phyloP scores from a whole-genome alignment of 768 basidiomycete genomes.

The Suillus sp. region DNA sequence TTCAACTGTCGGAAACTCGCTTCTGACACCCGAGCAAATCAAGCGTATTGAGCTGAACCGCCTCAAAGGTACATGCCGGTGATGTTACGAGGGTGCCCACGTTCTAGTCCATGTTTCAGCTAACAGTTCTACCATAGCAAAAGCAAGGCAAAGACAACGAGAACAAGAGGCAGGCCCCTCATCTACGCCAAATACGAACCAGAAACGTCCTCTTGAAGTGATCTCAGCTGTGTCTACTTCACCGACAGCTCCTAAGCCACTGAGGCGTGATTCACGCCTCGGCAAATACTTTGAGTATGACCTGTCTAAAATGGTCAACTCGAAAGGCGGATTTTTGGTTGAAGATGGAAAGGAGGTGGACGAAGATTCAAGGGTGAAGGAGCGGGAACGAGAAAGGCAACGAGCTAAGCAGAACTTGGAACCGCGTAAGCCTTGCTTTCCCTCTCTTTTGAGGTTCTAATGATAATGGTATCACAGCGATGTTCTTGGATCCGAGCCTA shows the following conservation, averaged over 20 bases:
- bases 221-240: slow-evolving; percentile 60
- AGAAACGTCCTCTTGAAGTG: slow-evolving; percentile 70
- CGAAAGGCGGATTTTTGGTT: slow-evolving; percentile 92
- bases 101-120: slow-evolving; percentile 10
- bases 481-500: slow-evolving; percentile 67
- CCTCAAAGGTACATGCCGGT: slow-evolving; percentile 56
- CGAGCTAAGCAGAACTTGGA: slow-evolving; percentile 74
- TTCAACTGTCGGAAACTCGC: slow-evolving; percentile 23
- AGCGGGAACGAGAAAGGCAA: slow-evolving; percentile 80
- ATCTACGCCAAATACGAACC: slow-evolving; percentile 59
- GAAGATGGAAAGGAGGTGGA: slow-evolving; percentile 85
- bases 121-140: slow-evolving; percentile 48
- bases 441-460: slow-evolving; percentile 6
- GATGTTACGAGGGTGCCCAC: neutral
- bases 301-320: slow-evolving; percentile 94
- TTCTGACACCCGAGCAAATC: slow-evolving; percentile 65
- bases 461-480: slow-evolving; percentile 49
- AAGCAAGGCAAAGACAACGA: slow-evolving; percentile 68
- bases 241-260: slow-evolving; percentile 54
- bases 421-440: slow-evolving; percentile 54
- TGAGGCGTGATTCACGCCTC: slow-evolving; percentile 75
- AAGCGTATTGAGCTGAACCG: slow-evolving; percentile 79
- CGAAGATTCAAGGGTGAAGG: slow-evolving; percentile 72
- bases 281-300: slow-evolving; percentile 98
- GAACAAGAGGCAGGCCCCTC: slow-evolving; percentile 57